These are phyloP conservation scores for Fusarium temperatum DNA, from an alignment of 2,329 filamentous ascomycete genomes.

Conservation along the genomic window DNA sequence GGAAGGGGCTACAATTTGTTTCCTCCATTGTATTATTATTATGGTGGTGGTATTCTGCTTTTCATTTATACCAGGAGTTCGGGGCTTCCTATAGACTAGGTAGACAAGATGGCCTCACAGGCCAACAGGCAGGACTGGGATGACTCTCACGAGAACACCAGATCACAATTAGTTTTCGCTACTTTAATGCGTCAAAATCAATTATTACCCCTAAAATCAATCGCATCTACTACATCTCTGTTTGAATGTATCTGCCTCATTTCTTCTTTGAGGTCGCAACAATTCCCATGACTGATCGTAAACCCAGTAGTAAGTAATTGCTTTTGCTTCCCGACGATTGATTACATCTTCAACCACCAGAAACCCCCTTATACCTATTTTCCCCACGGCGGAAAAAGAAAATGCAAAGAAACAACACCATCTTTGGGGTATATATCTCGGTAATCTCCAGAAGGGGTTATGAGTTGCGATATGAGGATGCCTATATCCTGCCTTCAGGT, in stretches of 20 bases:
- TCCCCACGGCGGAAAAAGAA: conserved; percentile 15
- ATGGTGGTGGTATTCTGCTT: background rate
- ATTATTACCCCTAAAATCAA: conserved; percentile 9
- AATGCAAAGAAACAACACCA: conserved; percentile 22
- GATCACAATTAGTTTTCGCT: background rate
- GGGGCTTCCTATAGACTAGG: background rate
- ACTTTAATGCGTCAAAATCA: conserved; percentile 1
- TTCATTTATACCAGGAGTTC: conserved; percentile 22
- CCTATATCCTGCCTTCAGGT: conserved; percentile 13
- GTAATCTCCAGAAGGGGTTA: conserved; percentile 19
- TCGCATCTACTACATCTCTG: conserved; percentile 17
- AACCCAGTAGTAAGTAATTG: background rate
- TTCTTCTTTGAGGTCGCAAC: background rate
- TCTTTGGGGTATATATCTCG: conserved; percentile 3
- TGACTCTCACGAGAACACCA: conserved; percentile 1
- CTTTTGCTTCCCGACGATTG: background rate
- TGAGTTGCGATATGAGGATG: conserved; percentile 1
- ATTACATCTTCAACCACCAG: conserved; percentile 8
- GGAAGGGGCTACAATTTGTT: background rate
- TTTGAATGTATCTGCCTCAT: conserved; percentile 3
- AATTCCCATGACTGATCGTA: conserved; percentile 20
- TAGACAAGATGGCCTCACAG: background rate
- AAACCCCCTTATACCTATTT: conserved; percentile 1
- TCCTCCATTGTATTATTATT: conserved; percentile 3
- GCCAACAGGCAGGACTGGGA: background rate